A percentile compares a stretch with the other conserved stretches of the same genome.
These are phyloP conservation scores for Boletus insuetus DNA, from an alignment of 768 basidiomycete species.

Conservation along the genomic window DNA sequence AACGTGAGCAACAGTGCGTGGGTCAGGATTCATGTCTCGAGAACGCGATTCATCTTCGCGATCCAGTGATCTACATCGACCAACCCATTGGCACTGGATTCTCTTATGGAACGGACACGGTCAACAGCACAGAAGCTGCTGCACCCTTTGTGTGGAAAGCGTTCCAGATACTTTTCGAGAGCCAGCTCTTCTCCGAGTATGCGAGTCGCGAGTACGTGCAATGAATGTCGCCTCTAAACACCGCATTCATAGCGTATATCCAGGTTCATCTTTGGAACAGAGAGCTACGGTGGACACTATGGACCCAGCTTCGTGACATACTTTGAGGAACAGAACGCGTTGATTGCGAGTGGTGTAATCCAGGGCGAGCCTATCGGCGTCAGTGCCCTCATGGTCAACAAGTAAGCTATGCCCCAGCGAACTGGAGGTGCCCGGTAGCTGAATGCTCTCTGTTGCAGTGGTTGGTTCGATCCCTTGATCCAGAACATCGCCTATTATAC, in stretches of 20 bases:
- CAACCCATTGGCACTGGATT: slow-evolving; percentile 68
- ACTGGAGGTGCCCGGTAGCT: background rate
- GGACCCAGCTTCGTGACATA: slow-evolving; percentile 62
- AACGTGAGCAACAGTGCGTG: slow-evolving; percentile 59
- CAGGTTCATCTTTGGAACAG: slow-evolving; percentile 63
- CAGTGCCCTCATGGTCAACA: slow-evolving; percentile 64
- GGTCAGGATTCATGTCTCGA: background rate
- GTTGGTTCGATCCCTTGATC: slow-evolving; percentile 64
- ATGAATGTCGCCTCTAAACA: background rate
- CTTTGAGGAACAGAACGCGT: slow-evolving; percentile 59
- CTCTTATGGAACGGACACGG: slow-evolving; percentile 53
- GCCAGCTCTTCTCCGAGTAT: slow-evolving; percentile 48
- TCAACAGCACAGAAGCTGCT: slow-evolving; percentile 51
- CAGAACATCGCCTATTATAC: slow-evolving; percentile 60
- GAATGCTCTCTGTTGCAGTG: slow-evolving; percentile 34
- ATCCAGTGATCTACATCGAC: slow-evolving; percentile 65
- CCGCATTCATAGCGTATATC: background rate
- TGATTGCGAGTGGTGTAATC: slow-evolving; percentile 44
- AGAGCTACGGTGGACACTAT: slow-evolving; percentile 70
- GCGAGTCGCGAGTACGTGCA: slow-evolving; percentile 49
- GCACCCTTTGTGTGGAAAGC: slow-evolving; percentile 59
- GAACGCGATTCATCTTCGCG: background rate
- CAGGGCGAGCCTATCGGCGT: slow-evolving; percentile 51
- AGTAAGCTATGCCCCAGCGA: slow-evolving; percentile 32
- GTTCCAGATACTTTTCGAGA: slow-evolving; percentile 63